Percentiles rank a stretch among this genome's conserved stretches.
These are phyloP conservation scores for Monosporascus ibericus DNA, from an alignment of 2,329 filamentous ascomycete genomes.

Conservation along the genomic window DNA sequence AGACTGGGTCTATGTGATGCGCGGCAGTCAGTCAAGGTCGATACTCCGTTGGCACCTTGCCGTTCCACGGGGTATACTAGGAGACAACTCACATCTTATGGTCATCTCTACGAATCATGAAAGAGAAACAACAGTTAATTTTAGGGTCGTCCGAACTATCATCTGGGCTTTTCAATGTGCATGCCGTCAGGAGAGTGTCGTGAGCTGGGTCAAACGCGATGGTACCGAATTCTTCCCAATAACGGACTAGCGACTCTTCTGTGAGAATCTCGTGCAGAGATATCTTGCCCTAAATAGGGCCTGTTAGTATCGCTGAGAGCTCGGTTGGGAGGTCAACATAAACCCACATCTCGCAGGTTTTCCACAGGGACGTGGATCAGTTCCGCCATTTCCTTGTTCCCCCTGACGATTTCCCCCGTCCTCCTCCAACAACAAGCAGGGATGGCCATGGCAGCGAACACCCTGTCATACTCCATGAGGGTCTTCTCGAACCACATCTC, in stretches of 20 bases:
- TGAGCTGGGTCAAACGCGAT: slow-evolving; percentile 94
- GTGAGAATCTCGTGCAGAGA: slow-evolving; percentile 93
- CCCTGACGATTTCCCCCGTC: slow-evolving; percentile 94
- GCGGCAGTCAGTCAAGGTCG: slow-evolving; percentile 20
- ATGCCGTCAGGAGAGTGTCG: slow-evolving; percentile 92
- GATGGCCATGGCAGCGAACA: slow-evolving; percentile 98
- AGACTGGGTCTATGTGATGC: slow-evolving; percentile 65
- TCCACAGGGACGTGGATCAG: slow-evolving; percentile 91
- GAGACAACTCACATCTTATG: slow-evolving; percentile 79
- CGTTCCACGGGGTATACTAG: background rate
- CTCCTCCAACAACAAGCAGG: slow-evolving; percentile 95
- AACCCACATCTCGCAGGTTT: slow-evolving; percentile 76
- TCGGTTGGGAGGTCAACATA: background rate
- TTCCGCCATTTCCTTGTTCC: slow-evolving; percentile 98
- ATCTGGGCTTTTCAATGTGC: slow-evolving; percentile 78
- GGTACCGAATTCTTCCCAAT: slow-evolving; percentile 98
- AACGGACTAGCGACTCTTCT: slow-evolving; percentile 89
- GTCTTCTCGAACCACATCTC: slow-evolving; percentile 99
- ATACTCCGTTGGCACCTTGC: too few species aligned
- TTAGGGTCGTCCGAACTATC: slow-evolving; percentile 62
- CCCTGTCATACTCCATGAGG: slow-evolving; percentile 95
- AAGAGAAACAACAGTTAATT: slow-evolving; percentile 94
- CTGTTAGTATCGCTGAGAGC: slow-evolving; percentile 4
- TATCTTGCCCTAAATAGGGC: slow-evolving; percentile 67
- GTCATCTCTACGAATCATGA: slow-evolving; percentile 89